phyloP scores from a whole-genome alignment of 306 rosid species.

The Lithocarpus polystachyus region DNA sequence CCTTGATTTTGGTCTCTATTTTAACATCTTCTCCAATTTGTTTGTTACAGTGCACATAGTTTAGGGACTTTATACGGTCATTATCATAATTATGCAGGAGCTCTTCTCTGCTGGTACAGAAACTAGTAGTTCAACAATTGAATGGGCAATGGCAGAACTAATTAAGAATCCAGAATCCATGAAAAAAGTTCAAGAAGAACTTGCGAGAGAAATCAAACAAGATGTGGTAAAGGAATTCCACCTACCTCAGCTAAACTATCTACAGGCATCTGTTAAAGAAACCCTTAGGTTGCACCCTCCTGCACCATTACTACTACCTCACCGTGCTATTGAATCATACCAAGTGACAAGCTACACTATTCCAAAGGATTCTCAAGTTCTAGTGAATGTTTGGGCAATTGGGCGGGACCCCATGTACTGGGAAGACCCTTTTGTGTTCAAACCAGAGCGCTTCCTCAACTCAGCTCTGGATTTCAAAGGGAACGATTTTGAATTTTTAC shows the following conservation, averaged over 20 bases:
- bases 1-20: no score
- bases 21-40: no score
- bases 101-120: conserved; percentile 25
- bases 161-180: conserved; percentile 12
- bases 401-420: conserved; percentile 16
- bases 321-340: conserved; percentile 12
- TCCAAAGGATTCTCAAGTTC: conserved; percentile 15
- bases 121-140: conserved; percentile 14
- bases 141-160: conserved; percentile 32
- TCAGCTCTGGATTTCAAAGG: conserved; percentile 26
- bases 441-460: conserved; percentile 23
- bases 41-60: neutral
- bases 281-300: conserved; percentile 30
- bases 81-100: conserved; percentile 9
- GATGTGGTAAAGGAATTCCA: conserved; percentile 11
- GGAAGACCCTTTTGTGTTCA: conserved; percentile 12
- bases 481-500: conserved; percentile 21
- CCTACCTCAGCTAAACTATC: conserved; percentile 9
- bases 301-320: conserved; percentile 29
- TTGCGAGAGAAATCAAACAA: conserved; percentile 3
- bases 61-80: neutral
- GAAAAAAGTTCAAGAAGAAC: conserved; percentile 16
- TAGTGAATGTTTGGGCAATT: conserved; percentile 27
- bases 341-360: conserved; percentile 22
- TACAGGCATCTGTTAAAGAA: conserved; percentile 30